Percentiles rank a stretch among this genome's conserved stretches.
phyloP scores from a whole-genome alignment of 345 rosid species.

The Nephelium lappaceum region DNA sequence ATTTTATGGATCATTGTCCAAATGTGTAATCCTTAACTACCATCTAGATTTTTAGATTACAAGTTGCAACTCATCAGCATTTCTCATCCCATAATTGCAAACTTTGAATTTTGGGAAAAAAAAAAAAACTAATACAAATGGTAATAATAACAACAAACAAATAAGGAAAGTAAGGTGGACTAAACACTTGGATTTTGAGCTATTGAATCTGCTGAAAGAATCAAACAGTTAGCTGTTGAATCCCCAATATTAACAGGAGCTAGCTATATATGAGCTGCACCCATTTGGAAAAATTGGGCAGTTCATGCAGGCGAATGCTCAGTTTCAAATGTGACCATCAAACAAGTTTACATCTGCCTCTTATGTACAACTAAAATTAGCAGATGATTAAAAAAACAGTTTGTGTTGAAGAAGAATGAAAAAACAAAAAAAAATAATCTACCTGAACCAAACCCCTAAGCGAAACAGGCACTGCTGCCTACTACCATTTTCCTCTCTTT shows the following conservation, averaged over 20 bases:
- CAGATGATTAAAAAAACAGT: conserved; percentile 13
- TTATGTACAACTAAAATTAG: conserved; percentile 42
- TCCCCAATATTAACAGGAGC: not conserved
- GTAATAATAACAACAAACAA: not conserved
- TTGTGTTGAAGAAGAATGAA: not conserved
- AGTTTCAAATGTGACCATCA: not conserved
- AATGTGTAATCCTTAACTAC: too few relatives aligned
- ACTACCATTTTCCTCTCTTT: not conserved
- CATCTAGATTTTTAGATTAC: too few relatives aligned
- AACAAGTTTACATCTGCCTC: conserved; percentile 19
- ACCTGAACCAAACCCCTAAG: not conserved
- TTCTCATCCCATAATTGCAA: not conserved
- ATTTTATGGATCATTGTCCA: too few relatives aligned
- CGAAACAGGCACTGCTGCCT: not conserved
- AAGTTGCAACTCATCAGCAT: not conserved
- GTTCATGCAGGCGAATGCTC: conserved; percentile 5
- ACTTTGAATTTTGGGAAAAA: too few relatives aligned
- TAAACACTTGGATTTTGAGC: not conserved
- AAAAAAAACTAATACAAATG: too few relatives aligned
- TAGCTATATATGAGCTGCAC: conserved; percentile 13
- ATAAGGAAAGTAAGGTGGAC: not conserved
- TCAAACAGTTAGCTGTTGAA: not conserved
- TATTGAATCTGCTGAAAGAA: not conserved
- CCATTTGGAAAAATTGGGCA: conserved; percentile 12
- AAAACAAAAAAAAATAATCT: too few relatives aligned